Evolutionary conservation across 2,329 filamentous ascomycete species (phyloP).

Genomic region (Fusarium nelsonii): DNA sequence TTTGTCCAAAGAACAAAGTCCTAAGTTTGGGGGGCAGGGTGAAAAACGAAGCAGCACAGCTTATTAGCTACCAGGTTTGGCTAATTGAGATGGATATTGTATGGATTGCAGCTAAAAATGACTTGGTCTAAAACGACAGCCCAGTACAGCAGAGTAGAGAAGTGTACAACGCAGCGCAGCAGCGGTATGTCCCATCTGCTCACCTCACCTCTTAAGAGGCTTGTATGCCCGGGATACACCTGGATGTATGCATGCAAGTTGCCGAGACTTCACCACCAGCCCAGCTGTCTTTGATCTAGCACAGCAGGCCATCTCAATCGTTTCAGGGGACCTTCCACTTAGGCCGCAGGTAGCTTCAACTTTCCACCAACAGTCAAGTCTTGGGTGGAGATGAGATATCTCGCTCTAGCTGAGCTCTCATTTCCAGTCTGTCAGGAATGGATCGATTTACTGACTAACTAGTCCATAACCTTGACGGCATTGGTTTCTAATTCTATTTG

Average conservation of each 20-base stretch:
- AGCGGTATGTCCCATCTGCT: conserved; percentile 30
- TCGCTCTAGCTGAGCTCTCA: conserved; percentile 36
- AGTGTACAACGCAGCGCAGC: conserved; percentile 2
- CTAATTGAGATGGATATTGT: conserved; percentile 22
- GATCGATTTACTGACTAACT: conserved; percentile 26
- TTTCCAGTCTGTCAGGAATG: conserved; percentile 33
- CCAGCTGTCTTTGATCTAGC: conserved; percentile 28
- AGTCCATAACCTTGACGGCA: conserved; percentile 27
- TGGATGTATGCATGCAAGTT: conserved; percentile 33
- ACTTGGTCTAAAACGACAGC: conserved; percentile 27
- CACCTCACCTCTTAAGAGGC: conserved; percentile 7
- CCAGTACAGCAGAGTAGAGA: background rate
- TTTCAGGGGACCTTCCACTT: conserved; percentile 41
- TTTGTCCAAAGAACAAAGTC: conserved; percentile 27
- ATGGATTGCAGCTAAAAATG: conserved; percentile 36
- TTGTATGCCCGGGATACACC: conserved; percentile 41
- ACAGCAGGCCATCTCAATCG: conserved; percentile 36
- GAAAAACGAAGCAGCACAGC: conserved; percentile 20
- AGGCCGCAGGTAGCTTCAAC: conserved; percentile 30
- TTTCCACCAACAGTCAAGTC: conserved; percentile 40
- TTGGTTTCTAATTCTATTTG: conserved; percentile 9
- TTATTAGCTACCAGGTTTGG: conserved; percentile 33
- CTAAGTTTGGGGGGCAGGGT: conserved; percentile 34
- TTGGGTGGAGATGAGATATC: conserved; percentile 36
- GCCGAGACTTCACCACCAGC: conserved; percentile 37